Evolutionary conservation across 2,329 filamentous ascomycete species (phyloP), one percentile per base, ranked within the genome.

Genomic region (Arthrobotrys iridis): DNA sequence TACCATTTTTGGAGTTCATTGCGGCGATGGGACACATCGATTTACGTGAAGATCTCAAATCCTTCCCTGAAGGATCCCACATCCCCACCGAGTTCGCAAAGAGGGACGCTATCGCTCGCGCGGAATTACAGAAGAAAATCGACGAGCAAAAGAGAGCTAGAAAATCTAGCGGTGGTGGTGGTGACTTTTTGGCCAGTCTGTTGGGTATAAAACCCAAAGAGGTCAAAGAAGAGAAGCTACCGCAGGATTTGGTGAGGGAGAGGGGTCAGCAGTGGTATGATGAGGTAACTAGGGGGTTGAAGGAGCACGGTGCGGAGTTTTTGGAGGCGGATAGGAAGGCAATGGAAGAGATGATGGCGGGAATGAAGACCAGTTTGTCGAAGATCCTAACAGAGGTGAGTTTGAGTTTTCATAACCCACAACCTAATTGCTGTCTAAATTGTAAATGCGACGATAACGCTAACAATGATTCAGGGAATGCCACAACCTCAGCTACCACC

Each of bases 1-100:
- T 99, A 72, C 95, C 95, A 10, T 97, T 99, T 88, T 89, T 99
- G 77, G 95, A 99, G 84, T 98, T 97, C 83, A 88, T 99, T 78
- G 92, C 93, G 78, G 95, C 93, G 18, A 97, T 98, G 91, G 91
- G 93, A 78, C 92, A 93, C 79, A 86, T 89, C 60, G 95, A 99
- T 80, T 91, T 96, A 11, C 91, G 95, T 78, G 89, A 91, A 80
- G 90, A 95, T 2, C 83, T 97, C 81, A 92, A 91, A 83, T 93
- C 91, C 0, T 97, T 96, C 80, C 78, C 77, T 11, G 89, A 97
- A 66, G 93, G 93, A 82, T 92, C 90, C 81, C 87, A 94, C 79
- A 97, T 99, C 68, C 93, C 95, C 3, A 87, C 87, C 8, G 95
- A 99, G 82, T 99, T 98, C 80, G 91, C 93, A 18, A 89, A 90